These are phyloP conservation scores for Phycomyces blakesleeanus DNA, from an alignment of 192 early-diverging fungal species.

Conservation along the genomic window DNA sequence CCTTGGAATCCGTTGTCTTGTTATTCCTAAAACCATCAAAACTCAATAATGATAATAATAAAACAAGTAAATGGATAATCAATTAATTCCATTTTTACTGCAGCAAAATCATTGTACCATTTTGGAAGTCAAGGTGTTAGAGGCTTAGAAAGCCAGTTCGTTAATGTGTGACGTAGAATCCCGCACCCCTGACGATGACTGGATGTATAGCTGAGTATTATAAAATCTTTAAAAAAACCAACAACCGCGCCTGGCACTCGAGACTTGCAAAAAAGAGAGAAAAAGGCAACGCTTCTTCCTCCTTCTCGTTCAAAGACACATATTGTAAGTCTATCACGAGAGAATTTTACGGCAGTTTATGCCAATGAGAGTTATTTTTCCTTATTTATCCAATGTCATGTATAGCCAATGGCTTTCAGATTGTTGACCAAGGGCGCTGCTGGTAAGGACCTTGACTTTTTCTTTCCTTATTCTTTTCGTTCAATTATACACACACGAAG, in stretches of 20 bases:
- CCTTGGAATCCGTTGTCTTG: conserved; percentile 80
- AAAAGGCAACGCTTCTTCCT: neutral
- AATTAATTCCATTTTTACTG: too few relatives aligned
- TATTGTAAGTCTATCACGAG: neutral
- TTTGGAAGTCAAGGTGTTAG: too few relatives aligned
- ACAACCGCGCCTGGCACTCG: neutral
- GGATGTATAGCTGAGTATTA: neutral
- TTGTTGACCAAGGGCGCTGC: conserved; percentile 36
- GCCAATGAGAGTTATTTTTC: neutral
- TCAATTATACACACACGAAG: neutral
- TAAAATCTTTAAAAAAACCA: neutral
- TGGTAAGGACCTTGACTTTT: conserved; percentile 17
- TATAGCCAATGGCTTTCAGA: conserved; percentile 32
- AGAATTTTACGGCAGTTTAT: too few relatives aligned
- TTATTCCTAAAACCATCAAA: conserved; percentile 55
- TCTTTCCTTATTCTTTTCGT: conserved; percentile 8
- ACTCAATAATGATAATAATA: too few relatives aligned
- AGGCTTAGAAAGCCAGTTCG: neutral
- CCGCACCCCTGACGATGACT: conserved; percentile 2
- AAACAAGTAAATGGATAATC: too few relatives aligned
- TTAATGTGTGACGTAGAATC: neutral
- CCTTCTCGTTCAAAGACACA: neutral
- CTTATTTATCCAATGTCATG: neutral
- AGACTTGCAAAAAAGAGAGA: conserved; percentile 10
- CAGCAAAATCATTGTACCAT: too few relatives aligned